phyloP scores from a whole-genome alignment of 73 alveolate species.

The Paramecium pentaurelia region DNA sequence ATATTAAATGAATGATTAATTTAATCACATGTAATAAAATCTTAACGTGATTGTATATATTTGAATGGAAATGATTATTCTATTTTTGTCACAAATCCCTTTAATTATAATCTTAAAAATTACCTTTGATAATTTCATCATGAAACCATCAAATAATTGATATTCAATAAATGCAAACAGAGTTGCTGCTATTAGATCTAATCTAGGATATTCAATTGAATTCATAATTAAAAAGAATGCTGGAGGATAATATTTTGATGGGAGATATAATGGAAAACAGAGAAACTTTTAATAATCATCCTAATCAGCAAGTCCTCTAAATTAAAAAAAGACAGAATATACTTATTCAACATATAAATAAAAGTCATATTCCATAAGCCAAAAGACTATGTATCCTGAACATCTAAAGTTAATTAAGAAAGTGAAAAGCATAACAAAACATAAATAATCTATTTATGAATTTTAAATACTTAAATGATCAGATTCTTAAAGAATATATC shows the following conservation, averaged over 20 bases:
- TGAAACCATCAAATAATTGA: conserved; percentile 12
- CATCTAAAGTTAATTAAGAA: no score
- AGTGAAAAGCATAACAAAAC: not conserved
- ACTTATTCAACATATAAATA: conserved; percentile 21
- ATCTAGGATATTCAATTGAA: not conserved
- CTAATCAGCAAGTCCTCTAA: not conserved
- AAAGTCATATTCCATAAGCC: not conserved
- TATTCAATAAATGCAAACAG: not conserved
- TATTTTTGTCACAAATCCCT: not conserved
- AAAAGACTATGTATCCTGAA: not conserved
- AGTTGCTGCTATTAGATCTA: conserved; percentile 6
- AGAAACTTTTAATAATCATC: not conserved
- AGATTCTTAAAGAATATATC: conserved; percentile 31
- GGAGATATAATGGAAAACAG: not conserved
- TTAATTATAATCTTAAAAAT: not conserved
- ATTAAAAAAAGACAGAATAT: not conserved
- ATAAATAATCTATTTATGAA: not conserved
- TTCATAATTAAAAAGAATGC: not conserved
- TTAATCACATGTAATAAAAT: conserved; percentile 26
- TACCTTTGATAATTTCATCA: conserved; percentile 23
- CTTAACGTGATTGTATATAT: not conserved
- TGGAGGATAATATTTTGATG: not conserved
- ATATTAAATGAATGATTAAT: not conserved
- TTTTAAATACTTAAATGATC: not conserved
- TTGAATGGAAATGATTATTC: not conserved